A percentile compares a stretch with the other conserved stretches of the same genome.
These are phyloP conservation scores for Epichloe aotearoae DNA, from an alignment of 2,329 filamentous ascomycete genomes.

Conservation along the genomic window DNA sequence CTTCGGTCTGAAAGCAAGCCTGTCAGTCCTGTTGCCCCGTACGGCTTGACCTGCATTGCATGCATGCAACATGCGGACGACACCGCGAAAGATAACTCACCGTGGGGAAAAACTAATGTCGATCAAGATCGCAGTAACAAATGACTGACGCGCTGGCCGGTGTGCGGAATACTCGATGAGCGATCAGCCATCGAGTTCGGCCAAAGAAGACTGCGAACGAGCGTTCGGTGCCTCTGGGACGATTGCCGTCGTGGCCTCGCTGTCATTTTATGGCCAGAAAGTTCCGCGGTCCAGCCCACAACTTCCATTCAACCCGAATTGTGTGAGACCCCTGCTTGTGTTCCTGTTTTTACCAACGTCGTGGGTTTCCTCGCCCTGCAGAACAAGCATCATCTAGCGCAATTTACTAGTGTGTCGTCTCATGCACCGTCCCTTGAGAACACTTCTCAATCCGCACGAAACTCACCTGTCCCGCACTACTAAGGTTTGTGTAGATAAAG, in stretches of 20 bases:
- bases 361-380: neutral
- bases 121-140: neutral
- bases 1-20: too few relatives aligned
- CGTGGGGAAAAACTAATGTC: neutral
- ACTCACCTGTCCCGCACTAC: neutral
- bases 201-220: too few relatives aligned
- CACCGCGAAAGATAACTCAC: neutral
- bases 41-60: neutral
- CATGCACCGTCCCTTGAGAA: neutral
- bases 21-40: neutral
- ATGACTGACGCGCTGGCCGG: neutral
- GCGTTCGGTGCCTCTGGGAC: neutral
- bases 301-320: neutral
- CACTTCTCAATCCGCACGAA: neutral
- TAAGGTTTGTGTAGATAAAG: neutral
- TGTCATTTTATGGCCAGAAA: neutral
- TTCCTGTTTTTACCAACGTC: neutral
- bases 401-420: neutral
- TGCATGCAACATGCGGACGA: neutral
- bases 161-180: neutral
- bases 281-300: neutral
- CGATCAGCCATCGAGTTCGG: neutral
- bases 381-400: neutral
- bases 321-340: neutral
- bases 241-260: neutral